Evolutionary conservation across 192 early-diverging fungal species (phyloP), one percentile per base, ranked within the genome.

Genomic region (Phycomyces blakesleeanus): DNA sequence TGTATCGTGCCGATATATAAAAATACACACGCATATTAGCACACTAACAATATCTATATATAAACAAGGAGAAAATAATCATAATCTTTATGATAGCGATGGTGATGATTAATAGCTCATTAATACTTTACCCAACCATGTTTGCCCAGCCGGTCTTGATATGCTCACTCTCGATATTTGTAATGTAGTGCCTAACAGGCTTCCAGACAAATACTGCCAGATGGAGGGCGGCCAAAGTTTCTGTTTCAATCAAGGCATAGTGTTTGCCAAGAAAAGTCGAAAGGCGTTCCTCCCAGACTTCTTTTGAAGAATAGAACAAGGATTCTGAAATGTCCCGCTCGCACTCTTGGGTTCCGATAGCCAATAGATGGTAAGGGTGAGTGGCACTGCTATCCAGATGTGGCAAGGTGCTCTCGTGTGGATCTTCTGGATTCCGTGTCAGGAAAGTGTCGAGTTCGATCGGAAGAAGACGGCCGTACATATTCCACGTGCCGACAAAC

Each of bases 401-500:
- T 38, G 55, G 41, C 27, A 25, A 38, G 11, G 41, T 47, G 18
- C 39, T 26, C 7, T 40, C 44, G 24, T 26, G 18, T 29, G 14
- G 5, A 1, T 34, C 27, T 16, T 16, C 53, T 18, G 62, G 15
- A 10, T 68, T 14, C 9, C 67, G 20, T 8, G 75, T 75, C 8
- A 79, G 42, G 34, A 79, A 79, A 9, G 70, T 67, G 0, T 67
- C 66, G 3, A 79, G 49, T 7, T 75, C 77, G 14, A 76, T 69
- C 2, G 42, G 69, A 21, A 68, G 26, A 21, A 79, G 59, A 15
- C 72, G 70, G 0, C 78, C 78, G 60, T 75, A 77, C 81, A 83
- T 83, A 50, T 83, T 83, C 81, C 81, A 83, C 11, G 81, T 83
- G 24, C 81, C 81, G 11, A 83, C 66, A 69, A 83, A 83, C 10